These are phyloP conservation scores for Phytophthora syringae DNA, from an alignment of 352 stramenopile species.

Conservation along the genomic window DNA sequence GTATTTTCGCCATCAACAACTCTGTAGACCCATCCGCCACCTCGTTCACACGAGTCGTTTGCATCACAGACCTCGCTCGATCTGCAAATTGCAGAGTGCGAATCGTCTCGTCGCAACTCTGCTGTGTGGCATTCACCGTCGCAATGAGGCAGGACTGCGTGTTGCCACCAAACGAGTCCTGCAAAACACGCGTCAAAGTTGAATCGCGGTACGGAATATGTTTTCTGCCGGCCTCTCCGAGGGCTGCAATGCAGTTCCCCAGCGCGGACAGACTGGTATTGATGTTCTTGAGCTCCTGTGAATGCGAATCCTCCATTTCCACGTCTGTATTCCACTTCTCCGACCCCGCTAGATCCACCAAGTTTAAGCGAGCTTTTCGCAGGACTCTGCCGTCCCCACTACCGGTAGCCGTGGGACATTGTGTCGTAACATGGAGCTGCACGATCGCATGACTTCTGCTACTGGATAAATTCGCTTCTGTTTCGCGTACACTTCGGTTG, in stretches of 20 bases:
- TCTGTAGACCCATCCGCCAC: slow-evolving; percentile 56
- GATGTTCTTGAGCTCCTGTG: slow-evolving; percentile 89
- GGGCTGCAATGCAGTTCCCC: slow-evolving; percentile 91
- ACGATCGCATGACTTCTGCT: slow-evolving; percentile 93
- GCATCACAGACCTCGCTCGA: slow-evolving; percentile 74
- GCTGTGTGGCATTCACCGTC: slow-evolving; percentile 58
- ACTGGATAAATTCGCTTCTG: slow-evolving; percentile 86
- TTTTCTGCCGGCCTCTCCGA: slow-evolving; percentile 77
- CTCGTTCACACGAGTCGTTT: slow-evolving; percentile 76
- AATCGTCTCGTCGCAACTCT: slow-evolving; percentile 69
- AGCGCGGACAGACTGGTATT: slow-evolving; percentile 92
- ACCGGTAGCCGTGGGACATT: slow-evolving; percentile 26
- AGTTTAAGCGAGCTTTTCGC: slow-evolving; percentile 65
- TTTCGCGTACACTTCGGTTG: slow-evolving; percentile 82
- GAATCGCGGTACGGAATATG: slow-evolving; percentile 93
- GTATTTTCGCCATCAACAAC: slow-evolving; percentile 59
- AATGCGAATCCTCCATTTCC: slow-evolving; percentile 74
- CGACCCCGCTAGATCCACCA: slow-evolving; percentile 81
- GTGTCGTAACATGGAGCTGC: slow-evolving; percentile 78
- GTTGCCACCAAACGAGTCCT: slow-evolving; percentile 83
- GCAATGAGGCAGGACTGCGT: slow-evolving; percentile 77
- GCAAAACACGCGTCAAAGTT: slow-evolving; percentile 87
- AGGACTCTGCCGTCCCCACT: slow-evolving; percentile 47
- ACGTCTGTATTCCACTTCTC: slow-evolving; percentile 88
- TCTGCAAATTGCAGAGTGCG: slow-evolving; percentile 84